Evolutionary conservation across 2,329 filamentous ascomycete species (phyloP).

Genomic region (Alternaria atra): DNA sequence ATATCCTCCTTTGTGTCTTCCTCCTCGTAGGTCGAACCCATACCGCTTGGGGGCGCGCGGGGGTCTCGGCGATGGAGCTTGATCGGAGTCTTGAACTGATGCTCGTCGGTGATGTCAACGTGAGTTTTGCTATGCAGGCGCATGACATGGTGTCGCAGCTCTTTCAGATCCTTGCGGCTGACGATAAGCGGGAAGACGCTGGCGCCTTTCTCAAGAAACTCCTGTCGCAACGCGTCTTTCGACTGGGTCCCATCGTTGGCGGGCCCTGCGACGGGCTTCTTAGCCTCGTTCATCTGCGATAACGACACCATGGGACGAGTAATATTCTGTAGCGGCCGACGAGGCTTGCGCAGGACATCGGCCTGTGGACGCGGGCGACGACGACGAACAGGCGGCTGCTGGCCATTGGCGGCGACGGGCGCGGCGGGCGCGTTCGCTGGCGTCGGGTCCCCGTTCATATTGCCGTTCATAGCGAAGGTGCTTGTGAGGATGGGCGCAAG

Average conservation of each 20-base stretch:
- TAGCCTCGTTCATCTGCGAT: conserved; percentile 44
- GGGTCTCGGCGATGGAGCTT: conserved; percentile 90
- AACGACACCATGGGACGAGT: conserved; percentile 43
- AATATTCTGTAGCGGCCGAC: conserved; percentile 47
- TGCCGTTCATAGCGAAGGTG: conserved; percentile 30
- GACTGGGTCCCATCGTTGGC: conserved; percentile 22
- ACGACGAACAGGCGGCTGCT: conserved; percentile 38
- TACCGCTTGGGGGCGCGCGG: conserved; percentile 64
- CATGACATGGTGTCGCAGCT: conserved; percentile 88
- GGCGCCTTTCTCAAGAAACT: conserved; percentile 39
- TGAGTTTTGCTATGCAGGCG: conserved; percentile 71
- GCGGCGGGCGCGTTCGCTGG: conserved; percentile 31
- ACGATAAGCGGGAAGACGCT: conserved; percentile 71
- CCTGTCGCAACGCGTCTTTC: conserved; percentile 36
- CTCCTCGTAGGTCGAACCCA: conserved; percentile 49
- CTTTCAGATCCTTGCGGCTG: conserved; percentile 80
- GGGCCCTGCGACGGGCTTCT: conserved; percentile 19
- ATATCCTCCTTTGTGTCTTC: conserved; percentile 71
- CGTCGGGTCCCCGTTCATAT: conserved; percentile 31
- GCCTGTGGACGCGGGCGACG: conserved; percentile 47
- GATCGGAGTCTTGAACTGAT: conserved; percentile 87
- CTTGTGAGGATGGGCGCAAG: conserved; percentile 26
- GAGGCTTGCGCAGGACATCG: conserved; percentile 49
- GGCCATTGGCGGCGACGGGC: conserved; percentile 46
- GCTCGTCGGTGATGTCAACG: conserved; percentile 76